Base-by-base conservation (phyloP, 495 filamentous ascomycete genomes). In the Staphylotrichum longicolle region DNA sequence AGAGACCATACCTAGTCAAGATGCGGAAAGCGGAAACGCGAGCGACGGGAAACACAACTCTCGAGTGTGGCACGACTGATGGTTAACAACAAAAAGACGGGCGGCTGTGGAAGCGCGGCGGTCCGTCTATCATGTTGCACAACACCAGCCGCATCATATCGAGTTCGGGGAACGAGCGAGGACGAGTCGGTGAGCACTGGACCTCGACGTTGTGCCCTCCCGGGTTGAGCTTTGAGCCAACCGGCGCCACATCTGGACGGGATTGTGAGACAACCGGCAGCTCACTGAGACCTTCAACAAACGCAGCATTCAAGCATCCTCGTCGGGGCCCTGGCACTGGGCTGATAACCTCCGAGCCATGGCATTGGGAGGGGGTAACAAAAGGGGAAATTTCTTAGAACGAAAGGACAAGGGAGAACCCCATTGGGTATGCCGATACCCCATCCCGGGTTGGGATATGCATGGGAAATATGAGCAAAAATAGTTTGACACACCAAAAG, bases 401-500 rank as follows among this genome's bases (percentile, higher is more conserved):
- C 33, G 33, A 5, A 11, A 7, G 1, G 20, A 27, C 20, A 27
- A 27, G 20, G 20, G 20, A 27, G 20, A 27, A 27, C 20, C 20
- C 20, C 20, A 27, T 27, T 27, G 20, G 20, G 20, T 27, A 27
- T 27, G 20, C 20, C 20, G 20, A 27, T 27, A 27, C 20, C 20
- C 20, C 20, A 27, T 27, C 20, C 20, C 20, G 33, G 32, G 12
- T 15, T 35, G 49, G 33, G 27, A 51, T 51, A 51, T 51, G 49
- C 49, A 51, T 6, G 49, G 15, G 32, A 51, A 37, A 37, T 35
- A 12, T 15, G 49, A 40, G n/a, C 9, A 11, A 34, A 12, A 27
- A 27, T 27, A 27, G 8, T 30, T 12, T 41, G 51, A 54, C 51
- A 54, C 51, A 41, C 51, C 51, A 20, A 39, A 54, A 27, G 35